Evolutionary conservation across 164 flowering plant genomes (phyloP), one percentile per base, ranked within the genome.

Genomic region (Protea cynaroides): DNA sequence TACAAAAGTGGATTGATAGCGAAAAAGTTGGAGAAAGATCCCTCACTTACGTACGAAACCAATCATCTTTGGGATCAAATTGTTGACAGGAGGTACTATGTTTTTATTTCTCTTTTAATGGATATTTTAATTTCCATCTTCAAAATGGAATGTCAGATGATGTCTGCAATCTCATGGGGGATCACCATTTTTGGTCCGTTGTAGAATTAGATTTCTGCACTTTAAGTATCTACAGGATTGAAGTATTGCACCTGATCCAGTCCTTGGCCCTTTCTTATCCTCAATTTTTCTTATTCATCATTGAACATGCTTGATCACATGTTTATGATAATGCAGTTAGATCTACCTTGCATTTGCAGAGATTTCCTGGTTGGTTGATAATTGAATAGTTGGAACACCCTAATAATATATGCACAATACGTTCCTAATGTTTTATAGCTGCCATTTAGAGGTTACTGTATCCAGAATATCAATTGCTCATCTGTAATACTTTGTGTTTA

Each of bases 21-120:
- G 43, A 84, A 84, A 80, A 81, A 90, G 44, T 66, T 88, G 73
- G 98, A 93, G 82, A 93, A 93, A 68, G 92, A 88, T 75, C 94
- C 97, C 43, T 87, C 97, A 21, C 87, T 93, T 47, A 3, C 69
- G 21, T 83, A 81, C 72, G 94, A 90, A 73, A 87, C 92, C 56
- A 76, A 77, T 72, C 78, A 83, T 25, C 78, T 73, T 18, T 93
- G 98, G 98, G 75, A 68, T 73, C 96, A 93, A 76, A 87, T 93
- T 49, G 69, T 76, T 17, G 97, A 93, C 66, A 83, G 79, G 71
- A 88, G 98, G 97, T 90, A 80, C 21, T 55, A 0, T 58, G 23
- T 38, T 34, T 10, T 14, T 56, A 19, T 64, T 58, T 29, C 22
- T 18, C n/a, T 67, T 50, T 40, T 38, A 9, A 23, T 19, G 25